Conservation (phyloP, 2,329 filamentous ascomycete species). For the Aspergillus pseudoterreus region DNA sequence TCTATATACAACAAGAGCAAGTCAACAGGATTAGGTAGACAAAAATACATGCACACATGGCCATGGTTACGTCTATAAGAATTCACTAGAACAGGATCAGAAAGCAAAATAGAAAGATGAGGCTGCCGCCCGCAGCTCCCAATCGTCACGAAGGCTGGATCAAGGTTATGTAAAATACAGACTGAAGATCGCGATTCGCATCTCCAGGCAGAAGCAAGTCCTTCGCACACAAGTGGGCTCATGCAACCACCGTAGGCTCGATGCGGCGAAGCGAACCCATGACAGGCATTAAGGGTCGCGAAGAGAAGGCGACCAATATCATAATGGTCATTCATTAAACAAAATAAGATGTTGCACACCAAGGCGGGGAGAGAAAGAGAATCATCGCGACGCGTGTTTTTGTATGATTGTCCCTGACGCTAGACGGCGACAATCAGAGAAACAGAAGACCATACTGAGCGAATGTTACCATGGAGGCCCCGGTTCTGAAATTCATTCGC, state of each 20-base stretch:
- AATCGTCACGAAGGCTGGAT: constrained; percentile 9
- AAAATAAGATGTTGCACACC: constrained; percentile 14
- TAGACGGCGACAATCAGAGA: neutral
- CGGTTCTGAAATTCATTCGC: neutral
- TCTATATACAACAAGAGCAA: constrained; percentile 1
- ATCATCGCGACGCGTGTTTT: constrained; percentile 2
- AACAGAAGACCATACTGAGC: neutral
- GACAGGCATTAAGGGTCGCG: constrained; percentile 21
- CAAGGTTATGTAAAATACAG: constrained; percentile 19
- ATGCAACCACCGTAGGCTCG: constrained; percentile 11
- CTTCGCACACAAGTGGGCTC: constrained; percentile 12
- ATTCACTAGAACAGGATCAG: constrained; percentile 6
- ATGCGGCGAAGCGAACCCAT: constrained; percentile 15
- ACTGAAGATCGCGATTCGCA: constrained; percentile 6
- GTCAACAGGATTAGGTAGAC: constrained; percentile 2
- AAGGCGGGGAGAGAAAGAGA: neutral
- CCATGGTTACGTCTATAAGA: constrained; percentile 21
- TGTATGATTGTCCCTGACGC: neutral
- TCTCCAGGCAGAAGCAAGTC: constrained; percentile 13
- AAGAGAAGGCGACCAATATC: constrained; percentile 22
- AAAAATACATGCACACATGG: constrained; percentile 7
- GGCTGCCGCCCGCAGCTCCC: constrained; percentile 13
- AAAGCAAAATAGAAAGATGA: constrained; percentile 7
- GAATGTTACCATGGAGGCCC: neutral
- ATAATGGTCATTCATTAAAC: constrained; percentile 28